Conservation (phyloP, 2,329 filamentous ascomycete species). For the Tolypocladium cylindrosporum region DNA sequence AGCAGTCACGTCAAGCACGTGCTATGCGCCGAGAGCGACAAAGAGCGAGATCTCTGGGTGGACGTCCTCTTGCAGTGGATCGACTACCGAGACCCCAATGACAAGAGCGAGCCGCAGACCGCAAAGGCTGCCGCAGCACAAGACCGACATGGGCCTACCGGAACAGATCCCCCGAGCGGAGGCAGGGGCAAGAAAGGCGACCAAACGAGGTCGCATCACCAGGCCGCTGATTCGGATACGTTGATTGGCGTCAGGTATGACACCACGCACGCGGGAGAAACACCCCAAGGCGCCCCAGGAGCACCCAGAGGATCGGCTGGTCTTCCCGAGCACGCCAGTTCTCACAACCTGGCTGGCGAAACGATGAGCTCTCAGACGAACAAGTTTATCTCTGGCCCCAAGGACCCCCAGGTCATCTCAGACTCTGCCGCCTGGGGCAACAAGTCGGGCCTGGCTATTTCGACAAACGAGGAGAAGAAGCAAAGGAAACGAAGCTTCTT, state of each 20-base stretch:
- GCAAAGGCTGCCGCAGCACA: constrained; percentile 19
- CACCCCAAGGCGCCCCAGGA: constrained; percentile 32
- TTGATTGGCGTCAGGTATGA: constrained; percentile 52
- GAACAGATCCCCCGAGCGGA: constrained; percentile 12
- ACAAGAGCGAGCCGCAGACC: constrained; percentile 29
- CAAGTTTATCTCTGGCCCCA: constrained; percentile 68
- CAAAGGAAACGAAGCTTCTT: constrained; percentile 70
- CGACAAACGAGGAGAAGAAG: constrained; percentile 63
- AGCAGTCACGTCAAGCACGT: constrained; percentile 83
- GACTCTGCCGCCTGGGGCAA: constrained; percentile 82
- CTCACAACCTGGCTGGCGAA: constrained; percentile 20
- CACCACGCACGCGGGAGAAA: constrained; percentile 39
- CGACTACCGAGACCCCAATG: constrained; percentile 56
- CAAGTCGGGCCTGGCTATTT: constrained; percentile 44
- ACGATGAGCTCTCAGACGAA: constrained; percentile 28
- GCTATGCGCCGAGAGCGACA: constrained; percentile 88
- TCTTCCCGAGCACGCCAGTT: constrained; percentile 21
- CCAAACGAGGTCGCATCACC: constrained; percentile 22
- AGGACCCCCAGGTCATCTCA: constrained; percentile 74
- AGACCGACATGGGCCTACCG: constrained; percentile 27
- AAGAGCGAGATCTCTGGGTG: constrained; percentile 89
- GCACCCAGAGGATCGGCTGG: constrained; percentile 25
- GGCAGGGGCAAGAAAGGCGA: constrained; percentile 20
- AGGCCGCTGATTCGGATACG: constrained; percentile 30
- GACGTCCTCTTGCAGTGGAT: constrained; percentile 83